Base-by-base conservation (phyloP, 768 basidiomycete species). In the Boletus fagicola region DNA sequence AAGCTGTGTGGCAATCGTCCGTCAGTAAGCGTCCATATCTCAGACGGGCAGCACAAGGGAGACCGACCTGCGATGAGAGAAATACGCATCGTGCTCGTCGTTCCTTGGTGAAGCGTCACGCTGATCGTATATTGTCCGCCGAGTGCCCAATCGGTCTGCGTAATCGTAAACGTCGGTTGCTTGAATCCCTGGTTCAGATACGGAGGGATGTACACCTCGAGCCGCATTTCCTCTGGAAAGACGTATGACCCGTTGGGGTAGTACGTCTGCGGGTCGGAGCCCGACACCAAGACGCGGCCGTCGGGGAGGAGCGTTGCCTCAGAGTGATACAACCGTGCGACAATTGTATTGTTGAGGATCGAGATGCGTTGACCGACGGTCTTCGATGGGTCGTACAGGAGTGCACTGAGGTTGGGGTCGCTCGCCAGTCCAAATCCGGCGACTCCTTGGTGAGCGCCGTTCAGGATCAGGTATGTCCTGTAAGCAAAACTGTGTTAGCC, bases 201-300 rank as follows among this genome's bases (percentile, higher is more conserved):
- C 16, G 90, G 91, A 7, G 96, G 96, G 64, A 90, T 81, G 74
- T 96, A 97, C 28, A 87, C 85, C 68, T 88, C 80, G 61, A 80
- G 81, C 13, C 92, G 81, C 72, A 91, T 87, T 67, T 95, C 91
- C 61, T 94, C 85, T 0, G 86, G 84, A 64, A 83, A 88, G 36
- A 75, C 77, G 53, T 60, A 52, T 11, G 74, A 54, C n/a, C 69
- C 69, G 31, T 76, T 68, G 26, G 76, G 65, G 44, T 74, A 69
- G 40, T 65, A 42, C 16, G 84, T 84, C 66, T 87, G 74, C 8
- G 86, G 88, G 62, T 88, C 90, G 11, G 87, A 90, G 0, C 90
- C 90, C 10, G 90, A 88, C 39, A 92, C 77, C 46, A 92, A 74
- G 31, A 92, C 80, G 6, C 87, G 83, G 5, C 85, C 90, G 60